Evolutionary conservation across 106 monocot genomes (phyloP), one percentile per base, ranked within the genome.

Genomic region (Narthecium ossifragum): DNA sequence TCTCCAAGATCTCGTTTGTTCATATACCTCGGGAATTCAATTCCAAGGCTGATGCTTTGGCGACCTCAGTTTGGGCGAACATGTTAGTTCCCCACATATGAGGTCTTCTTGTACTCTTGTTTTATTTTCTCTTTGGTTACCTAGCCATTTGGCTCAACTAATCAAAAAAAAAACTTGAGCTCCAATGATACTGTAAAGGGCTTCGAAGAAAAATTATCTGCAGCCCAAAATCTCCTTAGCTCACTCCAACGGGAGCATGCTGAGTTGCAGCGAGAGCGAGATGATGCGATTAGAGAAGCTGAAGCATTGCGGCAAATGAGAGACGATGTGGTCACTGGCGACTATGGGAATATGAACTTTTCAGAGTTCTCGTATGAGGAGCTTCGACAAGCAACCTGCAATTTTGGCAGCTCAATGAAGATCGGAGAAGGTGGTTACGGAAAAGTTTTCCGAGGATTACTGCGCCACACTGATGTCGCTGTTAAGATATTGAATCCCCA

Each of bases 401-500:
- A 69, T 36, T 75, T 68, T 38, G 28, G 55, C 34, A 9, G 24
- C 5, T 40, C 47, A 39, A 41, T 31, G 11, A 62, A 49, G 46
- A 75, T 75, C 23, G 75, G 68, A 20, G 48, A 63, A 69, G 75
- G 75, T n/a, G 62, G 62, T 14, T 75, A 57, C 33, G 61, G 75
- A 1, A 11, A 36, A 2, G 69, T 75, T 31, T 75, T 69, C 47
- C 68, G 31, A 63, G 75, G 75, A 24, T 1, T 15, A 20, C 62
- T 69, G 20, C 53, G 46, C 8, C 10, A 48, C 3, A 18, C 31
- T 7, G 0, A 26, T 3, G 75, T 69, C 24, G 75, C 75, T 11
- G 59, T 70, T 34, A 76, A 76, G 58, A 26, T 48, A 51, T 29
- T 76, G 26, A 64, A 56, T 6, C 57, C 50, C 0, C 6, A 41